Evolutionary conservation across 139 green algal species (phyloP), one percentile per base, ranked within the genome.

Genomic region (Asterochloris erici): DNA sequence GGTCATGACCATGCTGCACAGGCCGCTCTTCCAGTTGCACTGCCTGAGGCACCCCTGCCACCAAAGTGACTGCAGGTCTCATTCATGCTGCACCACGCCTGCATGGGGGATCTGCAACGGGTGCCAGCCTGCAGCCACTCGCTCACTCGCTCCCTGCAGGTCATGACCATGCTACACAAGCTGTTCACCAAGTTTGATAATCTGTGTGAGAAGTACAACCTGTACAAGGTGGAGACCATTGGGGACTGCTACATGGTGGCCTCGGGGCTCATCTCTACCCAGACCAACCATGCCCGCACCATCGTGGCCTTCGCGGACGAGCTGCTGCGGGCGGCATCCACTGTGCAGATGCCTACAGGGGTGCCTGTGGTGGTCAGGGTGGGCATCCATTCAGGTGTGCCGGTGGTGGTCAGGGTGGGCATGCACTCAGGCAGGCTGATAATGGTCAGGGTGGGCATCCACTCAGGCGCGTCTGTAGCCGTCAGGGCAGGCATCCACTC

Each of bases 161-260:
- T 81, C n/a, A 12, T 73, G 63, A 63, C 63, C 60, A 79, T 84
- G 80, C 70, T 84, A 24, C 69, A 84, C 26, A 69, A 54, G 61
- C 60, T 84, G 71, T 84, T 79, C 80, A 73, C 29, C 23, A 54
- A 27, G 16, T 79, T 84, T 23, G 80, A 84, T 62, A 38, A n/a
- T 70, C 29, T 79, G 70, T 60, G 60, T 24, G 63, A 77, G 47
- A 73, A 79, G 70, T 62, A 79, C 70, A 79, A 79, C 71, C 24
- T 84, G 68, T 79, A 74, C 80, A 84, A 84, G 80, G 71, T 84
- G 68, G 80, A 84, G 60, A 84, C 80, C 60, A 77, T 84, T 54
- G 80, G 80, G 12, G 74, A 79, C 74, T 54, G 38, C 38, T 54
- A 54, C 38, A 54, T 54, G 38, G 38, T 54, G 38, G 74, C 23